phyloP scores from a whole-genome alignment of 148 eudicot genomes.

The Rhododendron griersonianum region DNA sequence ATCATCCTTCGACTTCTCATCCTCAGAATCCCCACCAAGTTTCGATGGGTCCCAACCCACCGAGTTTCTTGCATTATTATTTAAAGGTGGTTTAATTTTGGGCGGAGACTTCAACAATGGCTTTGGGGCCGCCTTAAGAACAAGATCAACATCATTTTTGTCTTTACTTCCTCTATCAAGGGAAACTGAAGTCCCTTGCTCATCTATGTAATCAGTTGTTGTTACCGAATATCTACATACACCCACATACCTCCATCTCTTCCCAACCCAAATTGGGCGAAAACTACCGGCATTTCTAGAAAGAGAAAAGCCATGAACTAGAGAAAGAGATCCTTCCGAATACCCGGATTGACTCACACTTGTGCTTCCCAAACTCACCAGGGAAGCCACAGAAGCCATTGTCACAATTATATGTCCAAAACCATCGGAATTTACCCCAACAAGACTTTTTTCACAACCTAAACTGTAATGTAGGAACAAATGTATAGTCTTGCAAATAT shows the following conservation, averaged over 20 bases:
- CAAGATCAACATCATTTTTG: constrained; percentile 44
- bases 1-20: constrained; percentile 27
- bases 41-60: constrained; percentile 29
- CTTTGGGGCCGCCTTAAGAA: constrained; percentile 74
- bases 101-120: constrained; percentile 55
- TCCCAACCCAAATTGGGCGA: constrained; percentile 45
- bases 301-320: constrained; percentile 40
- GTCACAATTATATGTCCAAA: constrained; percentile 9
- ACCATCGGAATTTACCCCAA: constrained; percentile 20
- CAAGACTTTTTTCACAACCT: constrained; percentile 6
- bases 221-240: constrained; percentile 75
- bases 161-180: constrained; percentile 61
- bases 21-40: constrained; percentile 25
- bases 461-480: constrained; percentile 15
- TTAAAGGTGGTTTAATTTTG: constrained; percentile 28
- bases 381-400: constrained; percentile 92
- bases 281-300: constrained; percentile 46
- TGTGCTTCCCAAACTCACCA: constrained; percentile 76
- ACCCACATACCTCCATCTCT: constrained; percentile 67
- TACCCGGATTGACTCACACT: constrained; percentile 47
- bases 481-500: not conserved
- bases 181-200: constrained; percentile 66
- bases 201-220: constrained; percentile 62
- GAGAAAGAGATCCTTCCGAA: constrained; percentile 55
- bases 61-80: constrained; percentile 16